Conservation (phyloP, 176 grass and related monocot genomes). For the Saccharum officinarum region DNA sequence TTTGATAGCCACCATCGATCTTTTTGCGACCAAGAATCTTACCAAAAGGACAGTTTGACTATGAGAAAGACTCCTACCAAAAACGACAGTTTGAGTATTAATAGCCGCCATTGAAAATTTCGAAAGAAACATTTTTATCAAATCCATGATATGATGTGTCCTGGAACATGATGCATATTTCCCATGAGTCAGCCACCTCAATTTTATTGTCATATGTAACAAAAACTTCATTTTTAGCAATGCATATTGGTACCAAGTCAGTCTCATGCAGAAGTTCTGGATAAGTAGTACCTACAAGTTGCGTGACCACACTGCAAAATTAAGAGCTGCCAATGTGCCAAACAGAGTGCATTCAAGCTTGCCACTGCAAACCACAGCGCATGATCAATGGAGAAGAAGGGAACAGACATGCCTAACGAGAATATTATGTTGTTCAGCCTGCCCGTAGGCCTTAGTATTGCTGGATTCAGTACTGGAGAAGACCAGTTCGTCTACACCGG, state of each 20-base stretch:
- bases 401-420: not conserved
- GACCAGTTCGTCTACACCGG: not conserved
- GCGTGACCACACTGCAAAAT: not conserved
- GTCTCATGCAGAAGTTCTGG: not conserved
- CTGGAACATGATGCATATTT: not conserved
- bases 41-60: not conserved
- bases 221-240: not conserved
- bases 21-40: too few relatives aligned
- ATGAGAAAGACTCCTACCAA: not conserved
- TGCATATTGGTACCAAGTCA: not conserved
- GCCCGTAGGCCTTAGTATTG: not conserved
- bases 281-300: not conserved
- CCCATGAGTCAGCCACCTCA: not conserved
- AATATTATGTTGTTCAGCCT: not conserved
- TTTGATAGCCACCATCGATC: too few relatives aligned
- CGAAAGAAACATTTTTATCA: not conserved
- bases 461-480: not conserved
- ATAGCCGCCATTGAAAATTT: not conserved
- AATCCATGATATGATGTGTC: not conserved
- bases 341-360: not conserved
- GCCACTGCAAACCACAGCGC: not conserved
- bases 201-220: not conserved
- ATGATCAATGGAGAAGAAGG: not conserved
- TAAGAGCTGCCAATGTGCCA: not conserved
- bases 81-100: not conserved